Evolutionary conservation across 495 filamentous ascomycete genomes (phyloP).

Genomic region (Cudoniella acicularis): DNA sequence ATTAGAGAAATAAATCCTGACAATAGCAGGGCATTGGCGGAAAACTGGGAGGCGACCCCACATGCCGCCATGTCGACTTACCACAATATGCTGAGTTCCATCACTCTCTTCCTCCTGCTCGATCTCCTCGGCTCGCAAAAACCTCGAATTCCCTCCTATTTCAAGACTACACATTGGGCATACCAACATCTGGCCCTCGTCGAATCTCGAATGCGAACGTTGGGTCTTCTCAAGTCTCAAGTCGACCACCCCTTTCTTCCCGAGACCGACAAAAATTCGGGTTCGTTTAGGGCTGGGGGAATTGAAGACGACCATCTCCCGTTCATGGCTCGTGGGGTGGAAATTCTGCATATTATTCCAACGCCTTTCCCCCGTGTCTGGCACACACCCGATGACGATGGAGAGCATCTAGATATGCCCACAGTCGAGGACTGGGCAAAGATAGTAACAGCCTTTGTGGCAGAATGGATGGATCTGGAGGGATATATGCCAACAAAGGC

Average conservation of each 20-base stretch:
- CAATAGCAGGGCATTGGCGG: constrained; percentile 59
- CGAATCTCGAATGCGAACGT: constrained; percentile 64
- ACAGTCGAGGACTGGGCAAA: constrained; percentile 86
- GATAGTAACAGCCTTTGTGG: constrained; percentile 77
- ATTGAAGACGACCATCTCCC: constrained; percentile 88
- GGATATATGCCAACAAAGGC: constrained; percentile 45
- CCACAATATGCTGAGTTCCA: constrained; percentile 67
- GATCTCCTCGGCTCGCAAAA: constrained; percentile 75
- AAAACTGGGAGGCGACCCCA: constrained; percentile 62
- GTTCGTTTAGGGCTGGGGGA: constrained; percentile 40
- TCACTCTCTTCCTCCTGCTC: constrained; percentile 87
- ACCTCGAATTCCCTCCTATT: constrained; percentile 76
- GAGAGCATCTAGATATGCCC: constrained; percentile 74
- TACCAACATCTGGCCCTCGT: constrained; percentile 66
- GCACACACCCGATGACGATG: constrained; percentile 84
- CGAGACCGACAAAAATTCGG: constrained; percentile 50
- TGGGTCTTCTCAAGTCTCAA: constrained; percentile 14
- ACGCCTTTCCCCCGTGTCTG: constrained; percentile 78
- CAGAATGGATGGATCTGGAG: constrained; percentile 92
- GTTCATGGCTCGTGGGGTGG: constrained; percentile 80
- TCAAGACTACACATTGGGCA: constrained; percentile 88
- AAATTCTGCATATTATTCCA: constrained; percentile 84
- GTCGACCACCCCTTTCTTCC: constrained; percentile 35
- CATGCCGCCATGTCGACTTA: constrained; percentile 71
- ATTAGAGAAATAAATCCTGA: not conserved